These are phyloP conservation scores for Cryptosporidium tyzzeri DNA, from an alignment of 169 alveolate species.

Conservation along the genomic window DNA sequence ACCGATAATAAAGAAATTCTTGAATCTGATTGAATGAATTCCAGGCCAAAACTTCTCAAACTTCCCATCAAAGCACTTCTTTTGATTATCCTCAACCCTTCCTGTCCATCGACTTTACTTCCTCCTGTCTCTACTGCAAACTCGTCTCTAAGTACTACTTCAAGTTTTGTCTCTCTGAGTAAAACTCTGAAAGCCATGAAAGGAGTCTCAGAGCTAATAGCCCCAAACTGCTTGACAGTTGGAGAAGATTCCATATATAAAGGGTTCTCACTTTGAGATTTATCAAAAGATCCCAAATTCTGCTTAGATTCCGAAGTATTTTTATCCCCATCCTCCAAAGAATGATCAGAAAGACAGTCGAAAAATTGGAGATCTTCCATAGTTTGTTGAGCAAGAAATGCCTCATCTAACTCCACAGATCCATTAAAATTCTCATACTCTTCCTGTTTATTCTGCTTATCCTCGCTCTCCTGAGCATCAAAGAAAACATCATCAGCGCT, in stretches of 20 bases:
- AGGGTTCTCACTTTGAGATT: not conserved
- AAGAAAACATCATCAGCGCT: slow-evolving; percentile 26
- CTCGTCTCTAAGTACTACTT: slow-evolving; percentile 25
- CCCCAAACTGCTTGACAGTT: not conserved
- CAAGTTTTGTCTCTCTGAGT: slow-evolving; percentile 59
- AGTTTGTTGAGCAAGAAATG: not conserved
- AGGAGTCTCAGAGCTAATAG: slow-evolving; percentile 36
- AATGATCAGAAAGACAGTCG: slow-evolving; percentile 59
- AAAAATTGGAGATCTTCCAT: slow-evolving; percentile 17
- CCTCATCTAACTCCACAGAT: slow-evolving; percentile 39
- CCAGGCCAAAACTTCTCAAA: slow-evolving; percentile 48
- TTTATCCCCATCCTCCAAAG: slow-evolving; percentile 1
- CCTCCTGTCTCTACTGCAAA: not conserved
- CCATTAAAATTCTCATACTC: not conserved
- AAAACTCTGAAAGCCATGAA: slow-evolving; percentile 46
- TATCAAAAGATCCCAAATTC: not conserved
- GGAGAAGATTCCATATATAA: not conserved
- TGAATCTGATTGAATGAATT: slow-evolving; percentile 55
- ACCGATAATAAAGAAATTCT: slow-evolving; percentile 29
- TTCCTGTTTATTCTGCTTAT: not conserved
- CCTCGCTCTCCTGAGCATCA: slow-evolving; percentile 42
- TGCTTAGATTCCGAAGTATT: not conserved
- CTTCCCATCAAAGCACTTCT: slow-evolving; percentile 26
- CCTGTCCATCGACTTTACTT: not conserved
- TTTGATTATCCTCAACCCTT: not conserved